Percentiles rank a stretch among this genome's conserved stretches.
Conservation (phyloP, 2,329 filamentous ascomycete genomes). For the Lecanicillium sp. region DNA sequence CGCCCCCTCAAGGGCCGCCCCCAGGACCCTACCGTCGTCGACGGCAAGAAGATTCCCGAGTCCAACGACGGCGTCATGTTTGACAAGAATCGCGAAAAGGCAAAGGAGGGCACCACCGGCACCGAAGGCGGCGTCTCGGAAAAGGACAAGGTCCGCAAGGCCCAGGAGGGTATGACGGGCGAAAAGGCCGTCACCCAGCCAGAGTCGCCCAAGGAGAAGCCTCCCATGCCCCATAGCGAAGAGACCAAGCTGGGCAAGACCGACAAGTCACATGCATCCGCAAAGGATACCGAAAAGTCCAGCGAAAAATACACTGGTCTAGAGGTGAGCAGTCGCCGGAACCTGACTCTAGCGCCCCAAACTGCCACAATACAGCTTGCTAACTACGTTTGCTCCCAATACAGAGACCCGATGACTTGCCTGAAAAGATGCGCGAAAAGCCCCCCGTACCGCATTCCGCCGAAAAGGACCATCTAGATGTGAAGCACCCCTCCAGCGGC, state of each 20-base stretch:
- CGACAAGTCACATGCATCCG: slow-evolving; percentile 57
- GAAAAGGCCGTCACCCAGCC: slow-evolving; percentile 67
- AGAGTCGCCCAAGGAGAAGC: slow-evolving; percentile 76
- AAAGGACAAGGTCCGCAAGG: slow-evolving; percentile 70
- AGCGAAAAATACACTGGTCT: slow-evolving; percentile 46
- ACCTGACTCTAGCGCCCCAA: too few relatives aligned
- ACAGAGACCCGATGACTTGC: slow-evolving; percentile 76
- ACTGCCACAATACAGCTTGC: background rate
- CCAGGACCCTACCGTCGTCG: slow-evolving; percentile 43
- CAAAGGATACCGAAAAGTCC: slow-evolving; percentile 69
- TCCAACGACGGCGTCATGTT: slow-evolving; percentile 85
- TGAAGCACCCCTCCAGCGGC: slow-evolving; percentile 24
- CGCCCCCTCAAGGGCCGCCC: slow-evolving; percentile 39
- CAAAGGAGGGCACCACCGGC: slow-evolving; percentile 80
- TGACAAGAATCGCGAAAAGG: slow-evolving; percentile 66
- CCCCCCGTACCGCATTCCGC: slow-evolving; percentile 60
- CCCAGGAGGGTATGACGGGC: slow-evolving; percentile 57
- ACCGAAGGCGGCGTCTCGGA: slow-evolving; percentile 85
- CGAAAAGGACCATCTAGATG: slow-evolving; percentile 56
- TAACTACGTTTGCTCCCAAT: slow-evolving; percentile 1
- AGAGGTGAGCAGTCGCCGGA: too few relatives aligned
- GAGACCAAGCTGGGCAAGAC: slow-evolving; percentile 54
- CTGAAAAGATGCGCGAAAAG: slow-evolving; percentile 68
- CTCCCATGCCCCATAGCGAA: slow-evolving; percentile 74
- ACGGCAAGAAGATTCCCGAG: slow-evolving; percentile 55